These are phyloP conservation scores for Sonneratia alba DNA, from an alignment of 345 rosid species.

Conservation along the genomic window DNA sequence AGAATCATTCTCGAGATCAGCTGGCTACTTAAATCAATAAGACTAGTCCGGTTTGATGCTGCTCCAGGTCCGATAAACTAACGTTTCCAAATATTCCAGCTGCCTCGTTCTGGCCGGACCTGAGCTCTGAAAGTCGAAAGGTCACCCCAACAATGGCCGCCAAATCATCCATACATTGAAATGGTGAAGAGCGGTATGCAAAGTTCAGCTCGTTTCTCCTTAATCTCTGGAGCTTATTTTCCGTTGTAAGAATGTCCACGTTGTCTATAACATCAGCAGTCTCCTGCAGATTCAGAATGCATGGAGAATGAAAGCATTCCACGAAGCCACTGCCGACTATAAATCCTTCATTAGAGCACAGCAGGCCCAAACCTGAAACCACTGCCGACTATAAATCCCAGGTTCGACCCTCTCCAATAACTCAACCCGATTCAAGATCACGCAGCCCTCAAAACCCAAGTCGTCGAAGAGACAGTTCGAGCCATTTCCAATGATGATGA, in stretches of 20 bases:
- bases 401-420: slow-evolving; percentile 23
- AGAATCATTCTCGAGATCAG: background rate
- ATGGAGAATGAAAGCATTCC: background rate
- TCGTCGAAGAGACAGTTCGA: slow-evolving; percentile 34
- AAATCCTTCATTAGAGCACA: slow-evolving; percentile 14
- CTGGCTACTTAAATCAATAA: background rate
- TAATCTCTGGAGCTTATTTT: slow-evolving; percentile 14
- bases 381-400: slow-evolving; percentile 25
- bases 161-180: slow-evolving; percentile 19
- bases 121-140: slow-evolving; percentile 17
- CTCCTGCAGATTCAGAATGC: slow-evolving; percentile 7
- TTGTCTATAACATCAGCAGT: slow-evolving; percentile 18
- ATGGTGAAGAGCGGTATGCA: slow-evolving; percentile 23
- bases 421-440: slow-evolving; percentile 23
- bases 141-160: slow-evolving; percentile 26
- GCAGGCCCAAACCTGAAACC: slow-evolving; percentile 24
- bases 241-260: slow-evolving; percentile 15
- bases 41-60: background rate
- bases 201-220: slow-evolving; percentile 15
- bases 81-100: background rate
- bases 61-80: background rate
- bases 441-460: slow-evolving; percentile 29
- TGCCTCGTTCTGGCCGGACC: slow-evolving; percentile 10
- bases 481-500: slow-evolving; percentile 23
- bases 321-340: slow-evolving; percentile 25